Evolutionary conservation across 805 yeast species (phyloP), one percentile per base, ranked within the genome.

Genomic region (Allodekkera sacchari): DNA sequence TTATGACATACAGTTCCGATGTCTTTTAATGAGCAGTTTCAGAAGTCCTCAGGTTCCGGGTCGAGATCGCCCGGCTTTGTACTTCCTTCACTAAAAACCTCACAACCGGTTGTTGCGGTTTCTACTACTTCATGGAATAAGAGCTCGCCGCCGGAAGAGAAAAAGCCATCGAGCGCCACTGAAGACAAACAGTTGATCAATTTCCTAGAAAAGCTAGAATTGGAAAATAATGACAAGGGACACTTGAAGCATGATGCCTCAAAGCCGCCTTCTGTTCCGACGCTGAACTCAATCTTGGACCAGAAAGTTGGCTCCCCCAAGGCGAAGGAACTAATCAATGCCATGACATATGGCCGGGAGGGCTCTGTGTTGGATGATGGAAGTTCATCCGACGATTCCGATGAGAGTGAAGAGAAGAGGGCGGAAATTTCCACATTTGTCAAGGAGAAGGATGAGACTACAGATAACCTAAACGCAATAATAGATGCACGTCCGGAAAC

Each of bases 81-180:
- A 18, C 24, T 45, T 22, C 47, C 48, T 13, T 44, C 50, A 4
- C 37, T 45, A 22, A 41, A 44, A 28, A 35, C 46, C 8, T 39
- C 48, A 14, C 44, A 42, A 25, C 50, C 50, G 4, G 36, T 44
- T 7, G 48, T 45, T 13, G 33, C 28, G 9, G 14, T 30, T 7
- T 12, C 33, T 9, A 22, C 14, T 13, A n/a, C n/a, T n/a, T 15
- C 12, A 23, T 15, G 14, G 12, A 10, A 10, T 10, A 23, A 23
- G 7, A 15, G 11, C 14, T 23, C 25, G 7, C 25, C 25, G 7
- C 14, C 25, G 15, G 14, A 23, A 23, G 25, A 23, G 12, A 23
- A 10, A 20, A 20, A 11, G 11, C 8, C 11, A 11, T 9, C 11
- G 22, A 20, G 10, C 8, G 11, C 8, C 10, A 20, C 11, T 20